phyloP scores from a whole-genome alignment of 768 basidiomycete species.

The Butyriboletus loyo region DNA sequence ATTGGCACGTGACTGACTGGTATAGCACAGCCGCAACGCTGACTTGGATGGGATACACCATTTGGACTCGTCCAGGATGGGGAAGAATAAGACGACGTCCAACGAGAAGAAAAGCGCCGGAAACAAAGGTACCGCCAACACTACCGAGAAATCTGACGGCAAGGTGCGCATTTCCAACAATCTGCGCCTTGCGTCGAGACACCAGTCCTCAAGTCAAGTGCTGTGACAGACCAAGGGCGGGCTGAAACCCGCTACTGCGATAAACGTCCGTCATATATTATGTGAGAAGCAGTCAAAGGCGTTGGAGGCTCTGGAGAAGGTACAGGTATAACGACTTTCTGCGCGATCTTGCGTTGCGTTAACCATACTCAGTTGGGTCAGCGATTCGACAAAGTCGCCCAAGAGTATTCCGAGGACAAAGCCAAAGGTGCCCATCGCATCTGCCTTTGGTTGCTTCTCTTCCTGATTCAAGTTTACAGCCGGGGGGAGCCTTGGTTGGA shows the following conservation, averaged over 20 bases:
- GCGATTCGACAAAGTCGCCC: constrained; percentile 83
- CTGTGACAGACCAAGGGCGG: constrained; percentile 48
- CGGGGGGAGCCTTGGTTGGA: constrained; percentile 86
- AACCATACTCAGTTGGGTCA: constrained; percentile 57
- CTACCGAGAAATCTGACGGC: constrained; percentile 17
- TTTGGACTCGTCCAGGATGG: constrained; percentile 14
- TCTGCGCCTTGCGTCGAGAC: not conserved
- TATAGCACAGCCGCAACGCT: constrained; percentile 6
- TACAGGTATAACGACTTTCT: constrained; percentile 51
- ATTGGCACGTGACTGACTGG: constrained; percentile 15
- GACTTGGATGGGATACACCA: not conserved
- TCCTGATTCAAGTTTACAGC: constrained; percentile 38
- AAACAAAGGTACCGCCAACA: constrained; percentile 15
- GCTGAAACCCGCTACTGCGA: constrained; percentile 74
- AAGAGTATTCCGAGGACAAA: constrained; percentile 90
- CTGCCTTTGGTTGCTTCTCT: not conserved
- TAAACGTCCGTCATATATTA: constrained; percentile 85
- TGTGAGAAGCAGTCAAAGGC: constrained; percentile 87
- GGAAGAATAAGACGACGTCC: constrained; percentile 28
- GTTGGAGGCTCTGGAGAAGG: constrained; percentile 72
- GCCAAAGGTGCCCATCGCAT: constrained; percentile 58
- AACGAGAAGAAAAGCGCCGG: constrained; percentile 22
- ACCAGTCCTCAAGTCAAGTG: not conserved
- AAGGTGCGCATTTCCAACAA: constrained; percentile 20
- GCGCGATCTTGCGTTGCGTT: not conserved